These are phyloP conservation scores for Aspergillus latus DNA, from an alignment of 2,329 filamentous ascomycete species.

Conservation along the genomic window DNA sequence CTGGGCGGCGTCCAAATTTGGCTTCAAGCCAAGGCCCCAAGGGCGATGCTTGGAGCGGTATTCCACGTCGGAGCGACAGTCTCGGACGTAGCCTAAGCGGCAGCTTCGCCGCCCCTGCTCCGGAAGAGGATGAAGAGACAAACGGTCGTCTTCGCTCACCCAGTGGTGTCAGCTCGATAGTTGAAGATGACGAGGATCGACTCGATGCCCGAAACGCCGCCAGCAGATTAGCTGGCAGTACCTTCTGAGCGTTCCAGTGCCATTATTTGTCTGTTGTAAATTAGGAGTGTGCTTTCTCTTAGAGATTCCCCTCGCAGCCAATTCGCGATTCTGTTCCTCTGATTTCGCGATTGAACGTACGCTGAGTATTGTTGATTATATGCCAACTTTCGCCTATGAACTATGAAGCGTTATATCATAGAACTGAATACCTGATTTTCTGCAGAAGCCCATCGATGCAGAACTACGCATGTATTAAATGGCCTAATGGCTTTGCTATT, in stretches of 20 bases:
- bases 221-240: conserved; percentile 88
- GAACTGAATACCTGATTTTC: not conserved
- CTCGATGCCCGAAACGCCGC: conserved; percentile 95
- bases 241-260: conserved; percentile 61
- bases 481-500: too few species aligned
- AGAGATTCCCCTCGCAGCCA: conserved; percentile 31
- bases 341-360: not conserved
- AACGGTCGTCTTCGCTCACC: conserved; percentile 51
- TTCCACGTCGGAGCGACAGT: conserved; percentile 78
- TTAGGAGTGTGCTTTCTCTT: conserved; percentile 34
- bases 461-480: too few species aligned
- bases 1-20: conserved; percentile 69
- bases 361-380: not conserved
- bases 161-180: conserved; percentile 46
- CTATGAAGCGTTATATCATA: conserved; percentile 3
- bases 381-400: conserved; percentile 1
- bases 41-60: conserved; percentile 97
- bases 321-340: conserved; percentile 2
- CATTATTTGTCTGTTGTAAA: conserved; percentile 27
- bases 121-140: conserved; percentile 62
- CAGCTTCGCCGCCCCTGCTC: conserved; percentile 64
- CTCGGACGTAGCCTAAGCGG: conserved; percentile 74
- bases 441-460: not conserved
- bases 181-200: conserved; percentile 75
- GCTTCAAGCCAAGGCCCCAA: conserved; percentile 91